Percentiles rank a stretch among this genome's conserved stretches.
These are phyloP conservation scores for Ustulina deusta DNA, from an alignment of 2,329 filamentous ascomycete genomes.

Conservation along the genomic window DNA sequence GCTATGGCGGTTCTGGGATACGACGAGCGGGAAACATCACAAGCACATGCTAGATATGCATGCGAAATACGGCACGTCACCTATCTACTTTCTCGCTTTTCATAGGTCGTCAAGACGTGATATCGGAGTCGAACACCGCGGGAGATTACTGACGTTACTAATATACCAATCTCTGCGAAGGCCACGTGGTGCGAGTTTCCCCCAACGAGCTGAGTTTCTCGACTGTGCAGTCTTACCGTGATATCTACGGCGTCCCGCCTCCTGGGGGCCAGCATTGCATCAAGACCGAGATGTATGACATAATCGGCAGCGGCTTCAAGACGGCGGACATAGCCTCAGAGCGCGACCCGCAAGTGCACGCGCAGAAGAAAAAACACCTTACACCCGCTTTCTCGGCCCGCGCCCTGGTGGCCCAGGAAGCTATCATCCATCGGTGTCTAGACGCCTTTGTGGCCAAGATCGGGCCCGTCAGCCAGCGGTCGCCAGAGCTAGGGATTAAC, in stretches of 20 bases:
- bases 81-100: background rate
- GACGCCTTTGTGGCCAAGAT: constrained; percentile 35
- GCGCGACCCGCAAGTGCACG: constrained; percentile 32
- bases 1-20: constrained; percentile 38
- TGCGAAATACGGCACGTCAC: constrained; percentile 31
- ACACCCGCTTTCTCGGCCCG: constrained; percentile 33
- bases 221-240: constrained; percentile 24
- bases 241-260: constrained; percentile 36
- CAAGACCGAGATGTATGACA: constrained; percentile 42
- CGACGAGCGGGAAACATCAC: constrained; percentile 33
- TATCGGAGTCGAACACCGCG: background rate
- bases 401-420: constrained; percentile 32
- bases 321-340: constrained; percentile 33
- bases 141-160: background rate
- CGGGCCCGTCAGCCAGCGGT: constrained; percentile 11
- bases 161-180: constrained; percentile 15
- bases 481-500: constrained; percentile 27
- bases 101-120: background rate
- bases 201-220: constrained; percentile 40
- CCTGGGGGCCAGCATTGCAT: constrained; percentile 21
- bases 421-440: constrained; percentile 29
- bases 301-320: constrained; percentile 35
- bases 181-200: constrained; percentile 37
- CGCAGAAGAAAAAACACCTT: constrained; percentile 33
- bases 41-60: constrained; percentile 26